Base-by-base conservation (phyloP, 805 yeast species). In the Zygosaccharomyces pseudorouxii region DNA sequence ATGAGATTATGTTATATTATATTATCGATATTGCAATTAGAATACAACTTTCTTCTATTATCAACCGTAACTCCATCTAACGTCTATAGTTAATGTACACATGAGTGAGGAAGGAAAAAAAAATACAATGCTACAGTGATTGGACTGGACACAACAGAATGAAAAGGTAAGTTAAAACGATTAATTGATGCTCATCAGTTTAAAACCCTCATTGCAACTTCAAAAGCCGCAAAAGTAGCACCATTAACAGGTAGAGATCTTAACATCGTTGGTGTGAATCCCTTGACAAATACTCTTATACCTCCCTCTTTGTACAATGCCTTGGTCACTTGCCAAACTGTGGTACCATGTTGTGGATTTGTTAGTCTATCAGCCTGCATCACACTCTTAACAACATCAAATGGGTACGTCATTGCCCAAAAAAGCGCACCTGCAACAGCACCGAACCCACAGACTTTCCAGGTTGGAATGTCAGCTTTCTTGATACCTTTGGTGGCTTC, bases 191-290 rank as follows among this genome's bases (percentile, higher is more conserved):
- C 31, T 29, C 14, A 5, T 29, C 27, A 41, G 27, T 41, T 41
- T 16, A 81, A 64, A 20, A 58, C 27, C 68, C 96, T 81, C 87
- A 90, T 86, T 3, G 96, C 86, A 46, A 86, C 68, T 69, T 93
- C 99, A 64, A 93, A 93, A 2, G 95, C 90, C 42, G 89, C 86
- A 71, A 93, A 93, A 0, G 99, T 93, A 29, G 95, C 96, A 33
- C 97, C 99, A 64, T 93, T 93, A 9, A 95, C 99, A 2, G 99
- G 99, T 2, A 96, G 96, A 45, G 99, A 98, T 71, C 99, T 85
- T 55, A 93, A 71, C 51, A 93, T 81, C 0, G 98, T 90, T 41
- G 99, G 97, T 14, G 82, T 71, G 63, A 93, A 90, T 0, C 99
- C 99, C 68, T 83, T 84, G 71, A 87, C 85, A 62, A 92, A 86